Conservation (phyloP, 352 stramenopile species). For the Globisporangium viniferum region DNA sequence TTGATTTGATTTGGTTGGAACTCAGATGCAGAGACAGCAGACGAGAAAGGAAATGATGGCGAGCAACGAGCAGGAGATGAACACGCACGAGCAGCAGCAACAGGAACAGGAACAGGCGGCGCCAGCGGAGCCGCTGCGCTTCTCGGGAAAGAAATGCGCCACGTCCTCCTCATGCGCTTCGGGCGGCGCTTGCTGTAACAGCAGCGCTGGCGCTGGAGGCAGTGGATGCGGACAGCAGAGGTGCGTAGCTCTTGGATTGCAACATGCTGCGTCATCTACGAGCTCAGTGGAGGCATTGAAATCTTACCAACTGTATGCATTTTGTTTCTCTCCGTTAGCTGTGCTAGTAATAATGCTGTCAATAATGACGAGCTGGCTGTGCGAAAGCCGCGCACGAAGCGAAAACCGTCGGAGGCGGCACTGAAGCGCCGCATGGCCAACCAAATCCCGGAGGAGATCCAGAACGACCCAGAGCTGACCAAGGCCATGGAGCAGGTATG, state of each 20-base stretch:
- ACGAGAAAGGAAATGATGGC: too few relatives aligned
- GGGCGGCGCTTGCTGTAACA: constrained; percentile 8
- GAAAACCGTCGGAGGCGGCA: constrained; percentile 57
- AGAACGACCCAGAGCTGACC: constrained; percentile 83
- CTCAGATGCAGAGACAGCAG: too few relatives aligned
- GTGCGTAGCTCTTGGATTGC: constrained; percentile 9
- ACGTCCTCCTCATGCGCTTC: neutral
- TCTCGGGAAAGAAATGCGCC: constrained; percentile 43
- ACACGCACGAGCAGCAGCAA: neutral
- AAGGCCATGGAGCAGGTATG: constrained; percentile 87
- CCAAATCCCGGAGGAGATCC: constrained; percentile 90
- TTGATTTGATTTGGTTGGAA: too few relatives aligned
- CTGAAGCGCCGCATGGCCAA: constrained; percentile 76
- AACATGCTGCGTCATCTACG: neutral
- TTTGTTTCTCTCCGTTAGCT: neutral
- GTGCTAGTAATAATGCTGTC: neutral
- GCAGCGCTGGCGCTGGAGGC: neutral
- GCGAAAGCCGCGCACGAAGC: constrained; percentile 47
- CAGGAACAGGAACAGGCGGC: neutral
- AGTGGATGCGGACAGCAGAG: constrained; percentile 13
- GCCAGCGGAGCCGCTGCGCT: constrained; percentile 35
- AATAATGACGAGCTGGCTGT: constrained; percentile 20
- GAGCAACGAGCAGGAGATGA: too few relatives aligned
- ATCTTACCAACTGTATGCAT: neutral
- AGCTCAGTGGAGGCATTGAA: neutral